Conservation (phyloP, 129 eudicot genomes). For the Erigeron canadensis region DNA sequence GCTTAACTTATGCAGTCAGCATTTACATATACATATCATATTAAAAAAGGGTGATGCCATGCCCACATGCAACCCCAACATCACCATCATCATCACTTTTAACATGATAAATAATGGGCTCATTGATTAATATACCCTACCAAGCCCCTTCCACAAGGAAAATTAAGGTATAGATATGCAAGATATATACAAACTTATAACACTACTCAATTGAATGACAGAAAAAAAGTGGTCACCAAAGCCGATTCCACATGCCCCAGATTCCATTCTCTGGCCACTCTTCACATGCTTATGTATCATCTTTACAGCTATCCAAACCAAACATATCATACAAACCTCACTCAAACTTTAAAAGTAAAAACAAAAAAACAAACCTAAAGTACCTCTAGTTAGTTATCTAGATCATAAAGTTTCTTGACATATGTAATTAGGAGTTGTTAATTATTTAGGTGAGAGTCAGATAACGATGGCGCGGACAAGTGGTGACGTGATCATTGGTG, state of each 20-base stretch:
- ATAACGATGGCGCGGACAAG: constrained; percentile 51
- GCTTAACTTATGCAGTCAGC: constrained; percentile 33
- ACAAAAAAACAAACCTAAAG: not conserved
- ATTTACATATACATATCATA: constrained; percentile 16
- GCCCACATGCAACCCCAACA: constrained; percentile 30
- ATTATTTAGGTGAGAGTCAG: constrained; percentile 12
- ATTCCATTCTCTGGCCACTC: constrained; percentile 34
- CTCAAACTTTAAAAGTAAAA: constrained; percentile 28
- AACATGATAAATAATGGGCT: constrained; percentile 18
- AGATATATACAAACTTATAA: constrained; percentile 24
- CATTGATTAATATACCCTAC: constrained; percentile 17
- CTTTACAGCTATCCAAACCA: constrained; percentile 39
- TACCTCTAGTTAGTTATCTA: constrained; percentile 32
- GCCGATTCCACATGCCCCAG: constrained; percentile 31
- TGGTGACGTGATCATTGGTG: constrained; percentile 72
- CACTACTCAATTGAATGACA: constrained; percentile 25
- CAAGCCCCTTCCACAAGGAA: constrained; percentile 19
- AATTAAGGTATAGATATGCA: constrained; percentile 14
- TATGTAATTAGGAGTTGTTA: constrained; percentile 8
- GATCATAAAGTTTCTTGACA: constrained; percentile 21
- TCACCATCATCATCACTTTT: constrained; percentile 29
- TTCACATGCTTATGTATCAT: constrained; percentile 43
- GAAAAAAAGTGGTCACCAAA: constrained; percentile 19
- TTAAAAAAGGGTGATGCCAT: constrained; percentile 15
- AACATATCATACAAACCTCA: constrained; percentile 34